Base-by-base conservation (phyloP, 805 yeast species). In the Myxozyma mucilagina region DNA sequence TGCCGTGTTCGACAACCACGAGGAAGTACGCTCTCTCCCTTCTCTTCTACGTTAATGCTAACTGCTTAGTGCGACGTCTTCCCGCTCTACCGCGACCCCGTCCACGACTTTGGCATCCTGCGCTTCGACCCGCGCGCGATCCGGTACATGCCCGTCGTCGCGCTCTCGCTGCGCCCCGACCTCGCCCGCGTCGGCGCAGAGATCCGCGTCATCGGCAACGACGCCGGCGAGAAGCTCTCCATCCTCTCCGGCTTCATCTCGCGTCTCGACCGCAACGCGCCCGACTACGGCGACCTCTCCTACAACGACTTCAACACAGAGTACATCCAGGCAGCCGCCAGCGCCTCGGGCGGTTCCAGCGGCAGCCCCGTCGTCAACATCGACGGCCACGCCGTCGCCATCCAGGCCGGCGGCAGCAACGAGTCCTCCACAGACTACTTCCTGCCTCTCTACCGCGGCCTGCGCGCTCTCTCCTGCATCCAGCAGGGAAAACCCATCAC, bases 291-390 rank as follows among this genome's bases (percentile, higher is more conserved):
- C 52, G 85, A 84, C 32, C 78, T 88, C 71, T 86, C 96, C 14
- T 92, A 91, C 74, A 90, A 89, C 71, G 97, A 91, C 78, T 63
- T 59, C 61, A 63, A 63, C 45, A 63, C 66, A 13, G 66, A 63
- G 39, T 63, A 63, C 31, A 63, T 63, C 24, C 66, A 63, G 47
- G 66, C 66, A 6, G 97, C 97, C 7, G 97, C 97, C 0, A 84
- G 91, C 61, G 97, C 97, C 0, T 87, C 96, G 16, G 97, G 97
- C 35, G 97, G 97, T 2, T 90, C 97, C 3, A 87, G 94, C 52
- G 97, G 97, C 8, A 90, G 97, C 3, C 97, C 97, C 0, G 97
- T 92, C n/a, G 96, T 92, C 1, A 87, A 90, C 73, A 84, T 87
- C 47, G 87, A 88, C 67, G 97, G 97, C 2, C 75, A 84, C 70